Evolutionary conservation across 306 rosid species (phyloP).

Genomic region (Sindora glabra): DNA sequence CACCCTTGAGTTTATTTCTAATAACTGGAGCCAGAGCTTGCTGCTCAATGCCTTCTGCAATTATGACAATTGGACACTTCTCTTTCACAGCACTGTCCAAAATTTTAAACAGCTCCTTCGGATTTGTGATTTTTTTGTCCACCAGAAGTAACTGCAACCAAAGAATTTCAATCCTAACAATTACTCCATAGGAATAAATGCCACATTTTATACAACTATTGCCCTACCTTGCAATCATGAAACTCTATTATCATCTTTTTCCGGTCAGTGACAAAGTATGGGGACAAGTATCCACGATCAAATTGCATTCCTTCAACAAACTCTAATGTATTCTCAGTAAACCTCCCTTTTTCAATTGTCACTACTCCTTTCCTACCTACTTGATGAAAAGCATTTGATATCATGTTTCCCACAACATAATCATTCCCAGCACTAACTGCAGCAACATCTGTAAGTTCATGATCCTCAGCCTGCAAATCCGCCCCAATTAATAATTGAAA

Average conservation of each 20-base stretch:
- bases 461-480: constrained; percentile 63
- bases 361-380: constrained; percentile 82
- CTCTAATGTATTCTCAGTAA: constrained; percentile 52
- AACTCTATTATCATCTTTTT: constrained; percentile 67
- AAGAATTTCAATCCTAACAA: constrained; percentile 19
- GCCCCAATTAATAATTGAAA: constrained; percentile 13
- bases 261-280: constrained; percentile 68
- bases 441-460: constrained; percentile 75
- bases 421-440: constrained; percentile 94
- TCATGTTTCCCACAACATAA: constrained; percentile 67
- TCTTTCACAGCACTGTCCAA: constrained; percentile 76
- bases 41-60: constrained; percentile 81
- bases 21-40: constrained; percentile 87
- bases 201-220: not conserved
- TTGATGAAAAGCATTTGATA: constrained; percentile 63
- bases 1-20: constrained; percentile 78
- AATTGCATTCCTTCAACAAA: constrained; percentile 95
- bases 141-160: constrained; percentile 83
- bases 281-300: constrained; percentile 79
- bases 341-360: constrained; percentile 68
- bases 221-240: constrained; percentile 77
- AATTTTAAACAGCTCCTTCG: constrained; percentile 71
- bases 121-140: constrained; percentile 61
- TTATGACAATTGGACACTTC: constrained; percentile 65
- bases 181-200: constrained; percentile 22